Base-by-base conservation (phyloP, 345 rosid species). In the Hypericum androsaemum region DNA sequence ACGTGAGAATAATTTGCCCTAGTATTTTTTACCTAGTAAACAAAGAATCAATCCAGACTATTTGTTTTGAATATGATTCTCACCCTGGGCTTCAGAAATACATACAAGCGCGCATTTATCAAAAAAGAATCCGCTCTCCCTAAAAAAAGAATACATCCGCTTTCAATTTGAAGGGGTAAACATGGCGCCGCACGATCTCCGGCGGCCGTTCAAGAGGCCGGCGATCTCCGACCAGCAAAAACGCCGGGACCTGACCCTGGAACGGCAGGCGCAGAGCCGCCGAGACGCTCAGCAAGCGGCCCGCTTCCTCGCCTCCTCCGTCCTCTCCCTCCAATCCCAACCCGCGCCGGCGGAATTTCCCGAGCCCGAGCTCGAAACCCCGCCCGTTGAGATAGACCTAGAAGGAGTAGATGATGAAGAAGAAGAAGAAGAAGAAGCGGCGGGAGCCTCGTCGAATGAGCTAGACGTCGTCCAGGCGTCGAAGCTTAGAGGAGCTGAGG, bases 231-330 rank as follows among this genome's bases (percentile, higher is more conserved):
- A 88, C 61, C 98, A 92, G 44, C 89, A 88, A 74, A 67, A 76
- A 67, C 94, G 95, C 8, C 65, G 98, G 32, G 88, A 84, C 6
- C 76, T 86, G 17, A 86, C 96, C 5, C 72, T 90, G 39, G 82
- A 71, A 63, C 80, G 98, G 0, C 95, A 90, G 61, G 67, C 71
- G 12, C 96, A 90, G 67, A 56, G 69, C 47, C 98, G 96, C 40
- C 84, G 88, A 78, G 87, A 90, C 43, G 96, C 88, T 47, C 98
- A 90, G 66, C 87, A 79, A n/a, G 89, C 79, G 49, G 95, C 89
- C 6, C 92, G 98, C 22, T 22, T 22, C 32, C 32, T 22, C 32
- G 32, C 32, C 32, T 22, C 32, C 32, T 22, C 32, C 32, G 32
- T 22, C 32, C 32, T 22, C 32, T 22, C 32, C 32, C 32, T 22